Conservation (phyloP, 148 eudicot species). For the Cornus florida region DNA sequence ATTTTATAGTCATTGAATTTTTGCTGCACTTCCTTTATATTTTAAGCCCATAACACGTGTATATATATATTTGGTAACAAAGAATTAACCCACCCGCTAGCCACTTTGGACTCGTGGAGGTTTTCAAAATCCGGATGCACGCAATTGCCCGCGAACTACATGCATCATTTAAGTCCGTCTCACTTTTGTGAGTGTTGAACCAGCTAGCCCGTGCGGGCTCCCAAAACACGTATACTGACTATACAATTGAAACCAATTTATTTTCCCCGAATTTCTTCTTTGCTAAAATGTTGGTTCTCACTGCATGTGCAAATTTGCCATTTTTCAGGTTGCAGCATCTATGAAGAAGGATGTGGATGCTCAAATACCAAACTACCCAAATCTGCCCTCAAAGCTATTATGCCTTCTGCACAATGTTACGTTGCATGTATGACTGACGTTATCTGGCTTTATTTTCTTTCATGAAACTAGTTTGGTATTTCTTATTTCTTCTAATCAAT, state of each 20-base stretch:
- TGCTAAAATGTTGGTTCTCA: neutral
- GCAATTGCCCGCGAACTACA: too few relatives aligned
- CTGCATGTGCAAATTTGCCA: constrained; percentile 5
- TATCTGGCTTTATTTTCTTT: neutral
- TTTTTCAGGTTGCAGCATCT: constrained; percentile 87
- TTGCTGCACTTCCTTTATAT: neutral
- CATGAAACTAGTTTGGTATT: neutral
- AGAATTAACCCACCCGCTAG: too few relatives aligned
- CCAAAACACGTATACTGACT: neutral
- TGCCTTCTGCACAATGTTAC: constrained; percentile 90
- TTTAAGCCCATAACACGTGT: neutral
- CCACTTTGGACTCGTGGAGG: too few relatives aligned
- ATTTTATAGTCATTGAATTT: neutral
- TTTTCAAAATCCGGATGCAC: too few relatives aligned
- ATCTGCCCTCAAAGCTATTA: constrained; percentile 82
- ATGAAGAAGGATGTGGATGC: constrained; percentile 85
- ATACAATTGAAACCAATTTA: neutral
- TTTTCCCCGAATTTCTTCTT: neutral
- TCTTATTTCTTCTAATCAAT: neutral
- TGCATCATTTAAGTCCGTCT: too few relatives aligned
- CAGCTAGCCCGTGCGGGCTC: too few relatives aligned
- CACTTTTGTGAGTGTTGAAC: too few relatives aligned
- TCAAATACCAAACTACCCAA: constrained; percentile 88
- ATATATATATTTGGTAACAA: too few relatives aligned
- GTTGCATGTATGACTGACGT: constrained; percentile 57